A percentile compares a stretch with the other conserved stretches of the same genome.
Conservation (phyloP, 768 basidiomycete genomes). For the Leccinum rimulosum region DNA sequence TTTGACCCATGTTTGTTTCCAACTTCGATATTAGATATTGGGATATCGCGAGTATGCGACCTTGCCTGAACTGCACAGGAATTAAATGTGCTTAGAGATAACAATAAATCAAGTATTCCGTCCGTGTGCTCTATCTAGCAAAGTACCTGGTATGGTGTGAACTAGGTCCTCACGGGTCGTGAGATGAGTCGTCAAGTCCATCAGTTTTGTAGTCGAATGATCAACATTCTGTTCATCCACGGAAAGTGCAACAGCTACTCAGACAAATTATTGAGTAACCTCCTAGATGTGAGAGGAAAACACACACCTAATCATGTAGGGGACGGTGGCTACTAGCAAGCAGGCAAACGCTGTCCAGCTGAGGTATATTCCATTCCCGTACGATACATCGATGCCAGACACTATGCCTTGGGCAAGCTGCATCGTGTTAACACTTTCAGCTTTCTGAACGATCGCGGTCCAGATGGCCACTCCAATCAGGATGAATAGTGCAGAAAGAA, state of each 20-base stretch:
- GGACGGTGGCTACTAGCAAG: constrained; percentile 61
- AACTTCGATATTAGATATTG: no score
- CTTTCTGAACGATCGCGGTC: constrained; percentile 71
- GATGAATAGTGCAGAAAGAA: constrained; percentile 58
- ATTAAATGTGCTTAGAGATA: constrained; percentile 12
- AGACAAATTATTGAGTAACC: constrained; percentile 1
- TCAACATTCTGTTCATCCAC: constrained; percentile 48
- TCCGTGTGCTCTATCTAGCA: constrained; percentile 13
- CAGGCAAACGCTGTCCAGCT: constrained; percentile 75
- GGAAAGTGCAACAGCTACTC: constrained; percentile 76
- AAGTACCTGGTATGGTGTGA: constrained; percentile 5
- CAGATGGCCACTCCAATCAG: constrained; percentile 73
- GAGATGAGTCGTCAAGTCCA: constrained; percentile 17
- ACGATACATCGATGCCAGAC: constrained; percentile 62
- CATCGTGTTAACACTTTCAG: constrained; percentile 54
- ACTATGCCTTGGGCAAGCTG: constrained; percentile 40
- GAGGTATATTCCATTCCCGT: constrained; percentile 61
- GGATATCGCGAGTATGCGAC: background rate
- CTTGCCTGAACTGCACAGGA: background rate
- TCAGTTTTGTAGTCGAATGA: constrained; percentile 19
- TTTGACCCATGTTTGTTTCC: background rate
- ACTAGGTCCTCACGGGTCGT: constrained; percentile 5
- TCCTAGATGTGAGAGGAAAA: background rate
- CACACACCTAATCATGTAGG: constrained; percentile 75
- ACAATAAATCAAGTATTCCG: constrained; percentile 21